Evolutionary conservation across 768 basidiomycete species (phyloP).

Genomic region (Macrolepiota dolichaula): DNA sequence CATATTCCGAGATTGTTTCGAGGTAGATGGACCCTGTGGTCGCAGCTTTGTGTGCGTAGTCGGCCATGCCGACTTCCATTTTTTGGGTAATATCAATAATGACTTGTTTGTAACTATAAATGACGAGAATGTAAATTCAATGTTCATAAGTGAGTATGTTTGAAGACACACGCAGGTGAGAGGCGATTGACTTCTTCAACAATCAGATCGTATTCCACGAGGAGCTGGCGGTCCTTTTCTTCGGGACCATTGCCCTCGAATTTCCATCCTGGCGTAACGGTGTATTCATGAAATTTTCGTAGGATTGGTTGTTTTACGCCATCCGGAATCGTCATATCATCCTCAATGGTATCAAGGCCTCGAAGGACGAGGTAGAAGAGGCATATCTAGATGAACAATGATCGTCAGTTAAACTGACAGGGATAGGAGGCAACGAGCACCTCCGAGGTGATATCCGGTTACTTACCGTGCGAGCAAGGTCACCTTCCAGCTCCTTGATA

Average conservation of each 20-base stretch:
- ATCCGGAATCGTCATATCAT: slow-evolving; percentile 95
- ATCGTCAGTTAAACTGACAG: background rate
- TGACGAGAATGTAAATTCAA: slow-evolving; percentile 7
- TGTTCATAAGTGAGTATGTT: slow-evolving; percentile 7
- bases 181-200: slow-evolving; percentile 78
- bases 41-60: slow-evolving; percentile 84
- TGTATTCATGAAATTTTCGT: slow-evolving; percentile 76
- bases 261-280: slow-evolving; percentile 81
- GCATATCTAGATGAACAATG: slow-evolving; percentile 61
- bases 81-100: slow-evolving; percentile 82
- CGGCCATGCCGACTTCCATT: slow-evolving; percentile 96
- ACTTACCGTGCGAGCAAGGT: slow-evolving; percentile 88
- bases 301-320: slow-evolving; percentile 83
- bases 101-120: slow-evolving; percentile 62
- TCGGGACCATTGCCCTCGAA: slow-evolving; percentile 78
- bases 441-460: slow-evolving; percentile 4
- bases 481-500: slow-evolving; percentile 94
- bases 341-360: slow-evolving; percentile 95
- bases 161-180: slow-evolving; percentile 50
- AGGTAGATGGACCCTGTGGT: slow-evolving; percentile 68
- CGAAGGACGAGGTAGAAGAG: slow-evolving; percentile 94
- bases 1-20: slow-evolving; percentile 79
- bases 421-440: background rate
- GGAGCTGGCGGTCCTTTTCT: slow-evolving; percentile 84
- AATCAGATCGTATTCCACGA: slow-evolving; percentile 79